A percentile compares a stretch with the other conserved stretches of the same genome.
Conservation (phyloP, 1,139 yeast genomes). For the Protomyces pachydermus region DNA sequence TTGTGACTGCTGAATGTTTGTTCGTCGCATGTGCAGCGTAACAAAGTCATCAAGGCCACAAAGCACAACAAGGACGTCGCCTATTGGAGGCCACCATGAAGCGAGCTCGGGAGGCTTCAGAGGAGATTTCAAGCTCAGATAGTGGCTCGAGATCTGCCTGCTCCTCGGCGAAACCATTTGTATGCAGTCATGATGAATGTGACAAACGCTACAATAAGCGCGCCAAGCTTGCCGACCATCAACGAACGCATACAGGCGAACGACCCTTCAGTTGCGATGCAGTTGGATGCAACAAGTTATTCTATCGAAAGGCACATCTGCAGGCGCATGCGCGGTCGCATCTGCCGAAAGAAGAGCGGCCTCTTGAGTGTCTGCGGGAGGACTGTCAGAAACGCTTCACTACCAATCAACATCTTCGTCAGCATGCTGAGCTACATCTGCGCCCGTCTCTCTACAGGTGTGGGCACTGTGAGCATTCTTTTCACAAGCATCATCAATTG, state of each 20-base stretch:
- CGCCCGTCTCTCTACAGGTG: slow-evolving; percentile 38
- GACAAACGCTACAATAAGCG: slow-evolving; percentile 75
- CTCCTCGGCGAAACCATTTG: neutral
- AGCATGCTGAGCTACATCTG: slow-evolving; percentile 51
- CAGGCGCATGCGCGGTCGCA: slow-evolving; percentile 58
- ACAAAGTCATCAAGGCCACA: too few relatives aligned
- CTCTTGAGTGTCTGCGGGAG: slow-evolving; percentile 56
- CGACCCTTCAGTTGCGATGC: slow-evolving; percentile 65
- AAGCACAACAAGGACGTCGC: neutral
- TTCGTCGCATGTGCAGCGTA: too few relatives aligned
- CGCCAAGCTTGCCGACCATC: slow-evolving; percentile 75
- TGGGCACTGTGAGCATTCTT: slow-evolving; percentile 57
- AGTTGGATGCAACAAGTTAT: slow-evolving; percentile 57
- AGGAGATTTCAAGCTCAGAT: neutral
- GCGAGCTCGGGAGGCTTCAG: neutral
- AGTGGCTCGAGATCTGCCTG: neutral
- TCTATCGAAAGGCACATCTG: slow-evolving; percentile 72
- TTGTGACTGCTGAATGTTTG: neutral
- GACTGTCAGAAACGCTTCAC: slow-evolving; percentile 80
- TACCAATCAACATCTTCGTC: slow-evolving; percentile 69
- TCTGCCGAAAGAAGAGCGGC: slow-evolving; percentile 50
- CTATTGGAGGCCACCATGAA: neutral
- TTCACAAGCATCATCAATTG: slow-evolving; percentile 72
- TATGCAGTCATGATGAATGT: slow-evolving; percentile 47
- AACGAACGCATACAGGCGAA: slow-evolving; percentile 69